phyloP scores from a whole-genome alignment of 2,329 filamentous ascomycete genomes.

The Chalara sp. region DNA sequence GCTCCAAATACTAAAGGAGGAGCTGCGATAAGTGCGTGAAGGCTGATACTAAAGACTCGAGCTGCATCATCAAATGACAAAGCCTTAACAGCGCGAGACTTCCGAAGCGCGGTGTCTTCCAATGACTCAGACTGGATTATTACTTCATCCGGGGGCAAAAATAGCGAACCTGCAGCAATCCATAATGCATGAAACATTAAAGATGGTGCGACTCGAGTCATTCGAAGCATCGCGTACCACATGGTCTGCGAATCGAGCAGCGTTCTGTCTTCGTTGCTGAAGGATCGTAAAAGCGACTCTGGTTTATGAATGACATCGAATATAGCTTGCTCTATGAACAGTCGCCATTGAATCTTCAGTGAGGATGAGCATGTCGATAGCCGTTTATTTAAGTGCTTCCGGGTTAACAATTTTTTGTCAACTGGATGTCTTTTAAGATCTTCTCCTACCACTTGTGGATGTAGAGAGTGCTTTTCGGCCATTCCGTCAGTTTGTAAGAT shows the following conservation, averaged over 20 bases:
- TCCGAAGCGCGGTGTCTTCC: conserved; percentile 11
- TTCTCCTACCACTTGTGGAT: conserved; percentile 24
- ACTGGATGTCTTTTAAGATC: conserved; percentile 9
- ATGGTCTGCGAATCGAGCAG: conserved; percentile 53
- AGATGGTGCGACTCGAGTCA: conserved; percentile 49
- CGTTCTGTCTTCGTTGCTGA: conserved; percentile 41
- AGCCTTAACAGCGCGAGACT: conserved; percentile 4
- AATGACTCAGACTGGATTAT: conserved; percentile 18
- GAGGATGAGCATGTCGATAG: conserved; percentile 1
- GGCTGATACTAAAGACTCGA: conserved; percentile 42
- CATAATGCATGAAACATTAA: conserved; percentile 60
- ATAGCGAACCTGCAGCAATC: conserved; percentile 52
- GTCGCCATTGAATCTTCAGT: conserved; percentile 40
- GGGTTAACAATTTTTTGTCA: background rate
- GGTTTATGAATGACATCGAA: conserved; percentile 58
- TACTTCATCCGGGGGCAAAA: conserved; percentile 39
- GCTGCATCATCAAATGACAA: conserved; percentile 24
- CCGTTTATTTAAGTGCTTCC: background rate
- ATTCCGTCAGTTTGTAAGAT: conserved; percentile 50
- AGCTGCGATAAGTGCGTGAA: conserved; percentile 55
- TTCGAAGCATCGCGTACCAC: conserved; percentile 56
- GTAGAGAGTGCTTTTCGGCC: conserved; percentile 41
- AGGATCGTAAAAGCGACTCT: conserved; percentile 47
- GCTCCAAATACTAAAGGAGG: conserved; percentile 35
- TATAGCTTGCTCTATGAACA: conserved; percentile 57